Evolutionary conservation across 2,329 filamentous ascomycete genomes (phyloP), one percentile per base, ranked within the genome.

Genomic region (Alternaria triticina): DNA sequence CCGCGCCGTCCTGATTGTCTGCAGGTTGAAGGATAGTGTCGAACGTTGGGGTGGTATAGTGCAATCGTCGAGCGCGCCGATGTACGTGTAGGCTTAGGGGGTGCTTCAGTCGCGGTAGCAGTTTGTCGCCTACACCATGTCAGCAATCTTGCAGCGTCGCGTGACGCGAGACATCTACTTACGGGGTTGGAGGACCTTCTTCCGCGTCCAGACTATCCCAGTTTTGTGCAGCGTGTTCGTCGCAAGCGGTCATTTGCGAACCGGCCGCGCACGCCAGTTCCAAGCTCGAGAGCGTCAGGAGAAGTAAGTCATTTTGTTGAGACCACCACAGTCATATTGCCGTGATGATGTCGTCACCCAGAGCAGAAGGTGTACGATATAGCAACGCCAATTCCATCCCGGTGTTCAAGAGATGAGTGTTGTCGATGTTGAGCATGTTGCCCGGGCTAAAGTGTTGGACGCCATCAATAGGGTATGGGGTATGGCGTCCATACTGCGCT

Each of bases 391-490:
- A 3, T 11, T 40, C n/a, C 8, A 36, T 36, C 7, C 15, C 15
- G 33, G 33, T n/a, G 13, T 36, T 92, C n/a, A 91, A 90, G 23
- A 94, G 92, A 74, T 91, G 91, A 65, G 86, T 87, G 56, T 91
- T 89, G 79, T 97, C 92, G 58, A 97, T 87, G 70, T 94, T 91
- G 72, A 96, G 92, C 96, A 99, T 98, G 82, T 95, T 94, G 80
- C 98, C 95, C 54, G 96, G 96, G 61, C 95, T 93, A 62, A 96
- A 91, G 75, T 94, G 97, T 81, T 91, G 93, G 72, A 98, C 92
- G 5, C 4, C n/a, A 40, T 40, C 36, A 17, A 40, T 40, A 5
- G 0, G 9, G 36, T 17, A 11, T 40, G 5, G 15, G 4, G 1
- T 17, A 17, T 40, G 9, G n/a, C n/a, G 36, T 40, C 5, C 36